These are phyloP conservation scores for Apiotrichum sp. DNA, from an alignment of 1,284 basidiomycete species.

Conservation along the genomic window DNA sequence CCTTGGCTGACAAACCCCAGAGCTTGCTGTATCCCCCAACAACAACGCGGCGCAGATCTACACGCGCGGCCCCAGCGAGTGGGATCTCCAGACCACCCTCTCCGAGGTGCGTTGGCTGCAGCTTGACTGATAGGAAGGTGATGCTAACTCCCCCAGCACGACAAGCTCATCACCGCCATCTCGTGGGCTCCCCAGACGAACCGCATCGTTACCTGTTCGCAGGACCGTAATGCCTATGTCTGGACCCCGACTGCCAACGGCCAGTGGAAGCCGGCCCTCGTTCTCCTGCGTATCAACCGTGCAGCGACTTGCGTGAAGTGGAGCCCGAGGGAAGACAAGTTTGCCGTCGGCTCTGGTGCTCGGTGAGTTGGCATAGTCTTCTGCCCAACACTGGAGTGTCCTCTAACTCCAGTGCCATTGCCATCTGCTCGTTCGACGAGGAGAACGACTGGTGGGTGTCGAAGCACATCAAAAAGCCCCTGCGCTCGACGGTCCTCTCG, in stretches of 20 bases:
- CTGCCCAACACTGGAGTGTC: not conserved
- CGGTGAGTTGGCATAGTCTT: constrained; percentile 52
- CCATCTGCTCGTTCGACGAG: constrained; percentile 88
- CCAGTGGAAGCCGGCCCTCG: constrained; percentile 93
- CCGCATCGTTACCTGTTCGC: constrained; percentile 94
- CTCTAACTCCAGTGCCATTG: constrained; percentile 62
- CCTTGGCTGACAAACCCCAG: constrained; percentile 47
- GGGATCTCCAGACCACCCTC: constrained; percentile 73
- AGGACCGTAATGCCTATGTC: constrained; percentile 98
- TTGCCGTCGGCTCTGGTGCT: constrained; percentile 95
- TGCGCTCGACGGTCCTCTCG: constrained; percentile 83
- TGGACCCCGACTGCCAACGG: constrained; percentile 79
- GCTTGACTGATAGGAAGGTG: not conserved
- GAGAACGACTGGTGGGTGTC: constrained; percentile 99
- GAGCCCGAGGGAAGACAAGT: constrained; percentile 97
- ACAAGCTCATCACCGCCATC: constrained; percentile 96
- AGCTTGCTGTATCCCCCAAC: constrained; percentile 87
- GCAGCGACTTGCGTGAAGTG: constrained; percentile 93
- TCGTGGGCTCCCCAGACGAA: constrained; percentile 98
- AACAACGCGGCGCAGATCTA: constrained; percentile 84
- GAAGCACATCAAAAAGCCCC: constrained; percentile 94
- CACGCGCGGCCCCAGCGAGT: constrained; percentile 57
- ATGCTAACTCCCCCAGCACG: constrained; percentile 61
- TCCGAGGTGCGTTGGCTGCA: constrained; percentile 60
- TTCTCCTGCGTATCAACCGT: constrained; percentile 87